Base-by-base conservation (phyloP, 2,329 filamentous ascomycete genomes). In the Trichoderma brevicompactum region DNA sequence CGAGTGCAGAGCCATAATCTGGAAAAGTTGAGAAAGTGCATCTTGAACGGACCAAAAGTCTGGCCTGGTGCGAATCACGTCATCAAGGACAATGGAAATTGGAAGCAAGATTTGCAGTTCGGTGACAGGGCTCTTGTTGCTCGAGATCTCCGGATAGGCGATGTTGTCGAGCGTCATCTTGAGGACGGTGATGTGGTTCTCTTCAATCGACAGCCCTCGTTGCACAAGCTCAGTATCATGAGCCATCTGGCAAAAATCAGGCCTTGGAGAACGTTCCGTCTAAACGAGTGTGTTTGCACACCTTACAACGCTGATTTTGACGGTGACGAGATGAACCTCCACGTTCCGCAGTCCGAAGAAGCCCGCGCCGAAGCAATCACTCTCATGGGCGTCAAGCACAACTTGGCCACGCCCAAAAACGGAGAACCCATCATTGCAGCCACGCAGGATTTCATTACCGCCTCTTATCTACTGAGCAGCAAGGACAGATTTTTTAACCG, bases 301-400 rank as follows among this genome's bases (percentile, higher is more conserved):
- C 95, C 95, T 3, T 99, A 99, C 83, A 99, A 99, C 72, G 95
- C 95, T 64, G 95, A 99, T 85, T 99, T 99, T 71, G 95, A 99
- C 73, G 95, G 95, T 67, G 95, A 99, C 72, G 95, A 99, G 78
- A 99, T 99, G 95, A 99, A 99, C 72, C 80, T 99, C 54, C 95
- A 99, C 78, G 94, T 99, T 15, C 95, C 95, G 2, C 95, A 99
- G 75, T 98, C 95, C 0, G 95, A 99, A 79, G 95, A 99, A 78
- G 94, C 95, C 10, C 87, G 95, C 65, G 92, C 94, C 2, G 95
- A 99, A 78, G 95, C 95, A 0, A 96, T 96, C 72, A 93, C 94
- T 70, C 81, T 99, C 54, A 99, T 99, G 95, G 95, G 95, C 48
- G 94, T 99, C 64, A 97, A 97, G 79, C 89, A 98, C 82, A 99